phyloP scores from a whole-genome alignment of 2,329 filamentous ascomycete species.

The Ceratocystis papillata region DNA sequence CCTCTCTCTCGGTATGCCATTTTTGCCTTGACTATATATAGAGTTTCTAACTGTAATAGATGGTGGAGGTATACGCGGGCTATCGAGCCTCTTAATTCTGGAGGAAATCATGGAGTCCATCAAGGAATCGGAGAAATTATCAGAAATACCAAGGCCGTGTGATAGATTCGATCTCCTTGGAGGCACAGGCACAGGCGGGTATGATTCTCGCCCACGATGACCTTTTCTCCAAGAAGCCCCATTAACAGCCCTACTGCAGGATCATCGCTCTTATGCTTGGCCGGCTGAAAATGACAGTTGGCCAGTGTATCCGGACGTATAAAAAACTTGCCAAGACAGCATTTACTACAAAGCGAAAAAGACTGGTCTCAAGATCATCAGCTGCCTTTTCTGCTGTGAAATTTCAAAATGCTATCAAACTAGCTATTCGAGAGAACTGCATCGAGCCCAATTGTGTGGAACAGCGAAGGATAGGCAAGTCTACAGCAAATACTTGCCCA shows the following conservation, averaged over 20 bases:
- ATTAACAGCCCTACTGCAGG: neutral
- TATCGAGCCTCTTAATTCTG: slow-evolving; percentile 26
- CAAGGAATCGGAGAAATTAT: slow-evolving; percentile 20
- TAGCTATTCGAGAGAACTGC: neutral
- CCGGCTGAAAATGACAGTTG: neutral
- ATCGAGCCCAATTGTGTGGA: neutral
- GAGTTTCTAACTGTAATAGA: slow-evolving; percentile 16
- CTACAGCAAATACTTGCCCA: neutral
- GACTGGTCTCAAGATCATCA: neutral
- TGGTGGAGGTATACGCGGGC: slow-evolving; percentile 28
- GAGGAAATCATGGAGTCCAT: slow-evolving; percentile 27
- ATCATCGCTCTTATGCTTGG: neutral
- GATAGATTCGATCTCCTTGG: slow-evolving; percentile 30
- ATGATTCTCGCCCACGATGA: slow-evolving; percentile 18
- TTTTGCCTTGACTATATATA: too few species aligned
- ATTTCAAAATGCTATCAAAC: neutral
- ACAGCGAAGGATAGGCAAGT: neutral
- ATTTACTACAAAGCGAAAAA: neutral
- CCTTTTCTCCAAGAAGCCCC: neutral
- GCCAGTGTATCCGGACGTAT: neutral
- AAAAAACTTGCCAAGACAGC: neutral
- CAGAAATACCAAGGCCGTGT: slow-evolving; percentile 27
- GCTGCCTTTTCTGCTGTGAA: neutral
- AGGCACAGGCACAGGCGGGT: slow-evolving; percentile 30
- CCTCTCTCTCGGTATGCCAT: neutral